phyloP scores from a whole-genome alignment of 1,284 basidiomycete genomes.

The Thelephora terrestris region DNA sequence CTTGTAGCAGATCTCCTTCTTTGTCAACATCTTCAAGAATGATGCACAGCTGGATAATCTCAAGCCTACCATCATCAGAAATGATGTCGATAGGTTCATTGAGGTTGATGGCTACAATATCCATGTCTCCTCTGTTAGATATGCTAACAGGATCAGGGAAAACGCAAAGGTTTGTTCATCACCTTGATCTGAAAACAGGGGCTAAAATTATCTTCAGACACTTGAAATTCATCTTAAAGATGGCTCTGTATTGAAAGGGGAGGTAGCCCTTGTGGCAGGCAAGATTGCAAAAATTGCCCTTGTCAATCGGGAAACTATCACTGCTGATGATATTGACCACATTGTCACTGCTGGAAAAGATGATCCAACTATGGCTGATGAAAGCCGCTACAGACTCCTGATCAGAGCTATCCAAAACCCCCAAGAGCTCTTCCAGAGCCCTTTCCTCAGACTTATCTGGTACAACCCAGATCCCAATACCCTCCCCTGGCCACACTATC shows the following conservation, averaged over 20 bases:
- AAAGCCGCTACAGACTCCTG: slow-evolving; percentile 7
- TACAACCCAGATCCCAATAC: neutral
- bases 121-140: slow-evolving; percentile 12
- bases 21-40: slow-evolving; percentile 14
- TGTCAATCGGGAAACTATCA: neutral
- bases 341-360: slow-evolving; percentile 15
- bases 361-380: slow-evolving; percentile 11
- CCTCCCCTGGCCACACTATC: neutral
- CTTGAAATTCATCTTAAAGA: slow-evolving; percentile 1
- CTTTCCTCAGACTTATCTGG: slow-evolving; percentile 8
- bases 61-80: slow-evolving; percentile 18
- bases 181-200: neutral
- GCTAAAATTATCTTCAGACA: slow-evolving; percentile 1
- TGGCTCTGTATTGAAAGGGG: slow-evolving; percentile 2
- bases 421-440: slow-evolving; percentile 4
- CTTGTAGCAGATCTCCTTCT: slow-evolving; percentile 10
- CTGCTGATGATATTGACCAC: slow-evolving; percentile 4
- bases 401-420: slow-evolving; percentile 5
- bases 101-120: slow-evolving; percentile 7
- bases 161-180: slow-evolving; percentile 6
- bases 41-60: slow-evolving; percentile 12
- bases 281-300: slow-evolving; percentile 9
- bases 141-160: slow-evolving; percentile 14
- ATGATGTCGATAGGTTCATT: slow-evolving; percentile 14
- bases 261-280: slow-evolving; percentile 5